A percentile compares a stretch with the other conserved stretches of the same genome.
Evolutionary conservation across 2,329 filamentous ascomycete species (phyloP).

Genomic region (Arthroderma sp.): DNA sequence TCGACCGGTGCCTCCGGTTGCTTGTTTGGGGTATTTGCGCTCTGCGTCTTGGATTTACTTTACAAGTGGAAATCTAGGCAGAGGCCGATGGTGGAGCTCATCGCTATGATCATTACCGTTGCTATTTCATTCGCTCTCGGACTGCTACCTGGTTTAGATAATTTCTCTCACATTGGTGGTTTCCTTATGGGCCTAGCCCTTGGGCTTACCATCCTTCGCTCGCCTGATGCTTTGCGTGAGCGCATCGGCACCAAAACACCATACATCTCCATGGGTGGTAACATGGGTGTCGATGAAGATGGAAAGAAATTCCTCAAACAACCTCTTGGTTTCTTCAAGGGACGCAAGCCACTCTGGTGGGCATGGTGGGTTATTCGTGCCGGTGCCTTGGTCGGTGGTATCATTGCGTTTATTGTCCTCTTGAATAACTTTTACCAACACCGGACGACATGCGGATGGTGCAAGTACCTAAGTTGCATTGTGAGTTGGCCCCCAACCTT

Average conservation of each 20-base stretch:
- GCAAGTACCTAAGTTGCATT: conserved; percentile 86
- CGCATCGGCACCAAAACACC: conserved; percentile 59
- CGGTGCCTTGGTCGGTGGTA: conserved; percentile 61
- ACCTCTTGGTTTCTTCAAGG: conserved; percentile 47
- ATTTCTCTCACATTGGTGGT: conserved; percentile 93
- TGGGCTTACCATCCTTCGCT: conserved; percentile 77
- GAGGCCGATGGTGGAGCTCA: conserved; percentile 67
- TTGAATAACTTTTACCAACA: conserved; percentile 84
- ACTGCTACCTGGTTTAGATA: conserved; percentile 82
- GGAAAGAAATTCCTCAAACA: conserved; percentile 46
- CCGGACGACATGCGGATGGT: conserved; percentile 68
- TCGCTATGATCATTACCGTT: conserved; percentile 75
- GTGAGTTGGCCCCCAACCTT: conserved; percentile 42
- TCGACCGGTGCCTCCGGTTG: conserved; percentile 83
- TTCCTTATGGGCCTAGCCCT: conserved; percentile 84
- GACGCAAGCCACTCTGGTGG: conserved; percentile 91
- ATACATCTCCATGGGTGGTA: conserved; percentile 54
- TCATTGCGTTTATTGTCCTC: conserved; percentile 75
- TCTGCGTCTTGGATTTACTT: conserved; percentile 75
- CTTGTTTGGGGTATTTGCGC: conserved; percentile 81
- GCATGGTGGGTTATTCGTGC: conserved; percentile 84
- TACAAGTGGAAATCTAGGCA: conserved; percentile 80
- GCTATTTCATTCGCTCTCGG: conserved; percentile 84
- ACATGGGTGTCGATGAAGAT: conserved; percentile 28
- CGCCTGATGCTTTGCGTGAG: conserved; percentile 64